Base-by-base conservation (phyloP, 768 basidiomycete species). In the Rhizopogon sp. region DNA sequence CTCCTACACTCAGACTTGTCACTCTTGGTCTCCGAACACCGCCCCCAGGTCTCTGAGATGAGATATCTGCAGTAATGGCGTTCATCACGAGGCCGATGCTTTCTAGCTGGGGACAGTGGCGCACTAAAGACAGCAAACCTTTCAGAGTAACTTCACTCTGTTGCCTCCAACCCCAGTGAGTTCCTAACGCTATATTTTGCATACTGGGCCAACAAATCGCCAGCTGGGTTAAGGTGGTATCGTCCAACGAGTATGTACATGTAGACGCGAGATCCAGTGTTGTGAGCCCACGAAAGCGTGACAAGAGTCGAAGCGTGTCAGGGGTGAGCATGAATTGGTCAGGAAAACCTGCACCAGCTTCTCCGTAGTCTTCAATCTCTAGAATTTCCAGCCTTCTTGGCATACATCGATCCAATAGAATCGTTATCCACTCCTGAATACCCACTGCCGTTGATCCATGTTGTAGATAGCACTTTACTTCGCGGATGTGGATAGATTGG, bases 61-160 rank as follows among this genome's bases (percentile, higher is more conserved):
- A 31, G 40, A 43, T 52, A 29, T 29, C 51, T 52, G 51, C 17
- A 13, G 51, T 49, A 13, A 47, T 20, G 16, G 51, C 43, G 3
- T 41, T 50, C 45, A 51, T 49, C 25, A 54, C 45, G 46, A 54
- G 46, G 7, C 45, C 43, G 20, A 54, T 47, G 16, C 29, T 37
- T 31, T 37, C 43, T 31, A 54, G 31, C 35, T 50, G 35, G 35
- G 31, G 50, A 49, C 53, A 54, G 1, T 53, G 50, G 37, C 45
- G 46, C 17, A 54, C 35, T 49, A 54, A 54, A 54, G 50, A 49
- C 2, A 54, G 50, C 17, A 54, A 31, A n/a, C 53, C 53, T 20
- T 47, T 47, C 29, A 54, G 35, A 28, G 53, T 53, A 33, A 54
- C 35, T 3, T 37, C 45, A 35, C 45, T 37, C 31, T 49, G 47